These are phyloP conservation scores for Symbiodinium pilosum DNA, from an alignment of 73 alveolate genomes.

Conservation along the genomic window DNA sequence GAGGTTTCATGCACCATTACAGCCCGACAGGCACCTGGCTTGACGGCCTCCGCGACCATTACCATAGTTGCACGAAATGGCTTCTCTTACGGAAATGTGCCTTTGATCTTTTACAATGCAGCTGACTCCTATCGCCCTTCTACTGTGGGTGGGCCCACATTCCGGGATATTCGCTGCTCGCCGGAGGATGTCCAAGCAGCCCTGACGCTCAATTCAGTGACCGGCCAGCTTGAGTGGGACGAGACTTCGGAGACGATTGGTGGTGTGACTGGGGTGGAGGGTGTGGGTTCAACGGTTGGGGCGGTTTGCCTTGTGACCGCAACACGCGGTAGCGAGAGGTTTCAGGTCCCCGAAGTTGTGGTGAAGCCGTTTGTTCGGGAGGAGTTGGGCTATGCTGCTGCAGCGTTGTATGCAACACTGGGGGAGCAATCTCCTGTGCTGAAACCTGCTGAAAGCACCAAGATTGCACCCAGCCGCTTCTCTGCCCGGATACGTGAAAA, in stretches of 20 bases:
- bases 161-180: too few species aligned
- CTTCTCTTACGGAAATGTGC: neutral
- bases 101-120: too few species aligned
- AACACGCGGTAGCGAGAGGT: neutral
- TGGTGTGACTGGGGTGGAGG: neutral
- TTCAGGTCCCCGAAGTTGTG: neutral
- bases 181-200: too few species aligned
- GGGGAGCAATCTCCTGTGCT: neutral
- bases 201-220: too few species aligned
- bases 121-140: too few species aligned
- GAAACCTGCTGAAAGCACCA: neutral
- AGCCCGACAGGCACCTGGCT: neutral
- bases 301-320: neutral
- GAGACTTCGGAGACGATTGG: neutral
- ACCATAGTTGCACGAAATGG: neutral
- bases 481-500: neutral
- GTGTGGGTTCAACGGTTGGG: neutral
- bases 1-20: neutral
- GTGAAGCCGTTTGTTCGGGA: neutral
- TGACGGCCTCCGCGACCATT: neutral
- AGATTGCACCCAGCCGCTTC: constrained; percentile 30
- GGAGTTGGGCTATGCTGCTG: neutral
- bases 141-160: too few species aligned
- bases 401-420: constrained; percentile 1
- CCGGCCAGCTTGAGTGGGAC: neutral